A percentile compares a stretch with the other conserved stretches of the same genome.
Evolutionary conservation across 441 rosid species (phyloP).

Genomic region (Mallotus japonicus): DNA sequence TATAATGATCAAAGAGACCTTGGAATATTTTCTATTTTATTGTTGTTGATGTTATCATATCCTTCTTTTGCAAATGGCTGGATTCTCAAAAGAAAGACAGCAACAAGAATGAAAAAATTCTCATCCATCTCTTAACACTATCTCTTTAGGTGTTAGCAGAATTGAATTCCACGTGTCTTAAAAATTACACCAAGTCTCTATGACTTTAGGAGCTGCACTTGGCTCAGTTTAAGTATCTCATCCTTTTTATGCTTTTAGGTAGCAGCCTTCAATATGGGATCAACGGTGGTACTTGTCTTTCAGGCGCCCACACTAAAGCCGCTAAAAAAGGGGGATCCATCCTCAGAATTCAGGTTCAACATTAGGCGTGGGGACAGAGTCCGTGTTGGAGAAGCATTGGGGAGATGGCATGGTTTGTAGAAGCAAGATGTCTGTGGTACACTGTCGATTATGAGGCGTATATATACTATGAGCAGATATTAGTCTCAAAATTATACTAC

Average conservation of each 20-base stretch:
- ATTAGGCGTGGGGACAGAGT: constrained; percentile 62
- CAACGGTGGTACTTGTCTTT: constrained; percentile 88
- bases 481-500: no score
- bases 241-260: constrained; percentile 40
- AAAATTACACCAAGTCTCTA: no score
- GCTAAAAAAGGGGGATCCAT: constrained; percentile 27
- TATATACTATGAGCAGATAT: constrained; percentile 26
- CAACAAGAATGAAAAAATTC: no score
- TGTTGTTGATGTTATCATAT: background rate
- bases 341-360: constrained; percentile 61
- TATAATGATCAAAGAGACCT: no score
- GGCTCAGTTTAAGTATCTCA: background rate
- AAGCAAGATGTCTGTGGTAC: background rate
- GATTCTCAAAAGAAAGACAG: background rate
- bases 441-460: background rate
- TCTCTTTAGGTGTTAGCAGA: background rate
- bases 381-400: constrained; percentile 74
- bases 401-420: constrained; percentile 53
- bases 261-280: constrained; percentile 90
- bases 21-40: no score
- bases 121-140: background rate
- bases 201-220: no score
- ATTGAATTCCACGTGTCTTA: background rate
- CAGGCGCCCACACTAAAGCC: constrained; percentile 66
- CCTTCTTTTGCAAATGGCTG: background rate